phyloP scores from a whole-genome alignment of 345 rosid genomes.

The Cardamine resedifolia region DNA sequence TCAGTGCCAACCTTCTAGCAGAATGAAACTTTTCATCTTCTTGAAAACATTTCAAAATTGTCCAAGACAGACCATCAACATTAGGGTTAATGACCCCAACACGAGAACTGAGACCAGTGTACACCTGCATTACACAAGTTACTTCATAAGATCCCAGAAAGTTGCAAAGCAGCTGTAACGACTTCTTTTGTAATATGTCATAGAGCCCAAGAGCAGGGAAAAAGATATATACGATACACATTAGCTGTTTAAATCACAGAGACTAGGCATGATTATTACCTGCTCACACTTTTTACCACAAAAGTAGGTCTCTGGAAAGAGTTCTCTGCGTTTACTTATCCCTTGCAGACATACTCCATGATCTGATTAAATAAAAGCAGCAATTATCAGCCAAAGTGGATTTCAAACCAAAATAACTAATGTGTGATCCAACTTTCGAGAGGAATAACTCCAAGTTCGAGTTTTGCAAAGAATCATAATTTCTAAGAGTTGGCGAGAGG shows the following conservation, averaged over 20 bases:
- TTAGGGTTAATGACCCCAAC: conserved; percentile 59
- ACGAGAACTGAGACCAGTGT: conserved; percentile 68
- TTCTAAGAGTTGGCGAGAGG: conserved; percentile 5
- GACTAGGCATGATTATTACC: conserved; percentile 44
- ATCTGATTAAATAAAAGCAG: conserved; percentile 52
- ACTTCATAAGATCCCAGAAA: conserved; percentile 2
- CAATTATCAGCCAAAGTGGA: conserved; percentile 24
- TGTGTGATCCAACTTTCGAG: neutral
- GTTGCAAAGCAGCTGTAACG: conserved; percentile 2
- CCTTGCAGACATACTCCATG: conserved; percentile 63
- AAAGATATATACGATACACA: conserved; percentile 2
- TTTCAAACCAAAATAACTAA: conserved; percentile 1
- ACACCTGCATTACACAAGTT: conserved; percentile 51
- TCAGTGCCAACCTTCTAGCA: conserved; percentile 65
- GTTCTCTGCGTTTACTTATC: conserved; percentile 38
- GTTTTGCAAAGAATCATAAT: neutral
- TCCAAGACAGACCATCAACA: conserved; percentile 72
- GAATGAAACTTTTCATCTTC: conserved; percentile 82
- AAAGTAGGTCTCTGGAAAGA: conserved; percentile 57
- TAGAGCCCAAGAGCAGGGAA: conserved; percentile 4
- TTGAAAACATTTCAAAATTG: conserved; percentile 73
- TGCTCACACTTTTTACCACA: conserved; percentile 70
- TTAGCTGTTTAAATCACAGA: neutral
- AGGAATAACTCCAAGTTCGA: neutral
- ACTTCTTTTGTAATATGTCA: conserved; percentile 12